Conservation (phyloP, 345 rosid genomes). For the Alliaria petiolata region DNA sequence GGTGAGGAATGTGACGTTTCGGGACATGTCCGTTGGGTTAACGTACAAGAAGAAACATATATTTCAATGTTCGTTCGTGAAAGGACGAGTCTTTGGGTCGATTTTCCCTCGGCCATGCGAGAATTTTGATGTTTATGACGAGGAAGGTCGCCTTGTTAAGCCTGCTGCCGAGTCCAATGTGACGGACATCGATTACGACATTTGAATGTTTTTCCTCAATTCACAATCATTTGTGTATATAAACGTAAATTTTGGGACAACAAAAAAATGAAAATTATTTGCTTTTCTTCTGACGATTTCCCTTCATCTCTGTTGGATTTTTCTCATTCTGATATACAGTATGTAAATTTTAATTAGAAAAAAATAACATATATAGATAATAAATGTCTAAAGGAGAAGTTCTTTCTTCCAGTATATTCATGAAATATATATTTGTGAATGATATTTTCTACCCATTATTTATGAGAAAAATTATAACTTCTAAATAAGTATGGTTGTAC, state of each 20-base stretch:
- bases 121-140: constrained; percentile 69
- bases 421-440: too few relatives aligned
- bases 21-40: constrained; percentile 69
- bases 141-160: constrained; percentile 58
- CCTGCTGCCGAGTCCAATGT: constrained; percentile 51
- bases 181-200: constrained; percentile 76
- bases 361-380: too few relatives aligned
- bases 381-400: background rate
- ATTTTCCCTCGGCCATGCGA: constrained; percentile 81
- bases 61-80: constrained; percentile 76
- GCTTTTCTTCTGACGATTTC: background rate
- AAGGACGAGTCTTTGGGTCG: constrained; percentile 71
- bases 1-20: constrained; percentile 63
- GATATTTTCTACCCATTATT: too few relatives aligned
- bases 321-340: background rate
- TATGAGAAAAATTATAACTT: too few relatives aligned
- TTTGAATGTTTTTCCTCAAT: constrained; percentile 34
- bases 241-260: constrained; percentile 21
- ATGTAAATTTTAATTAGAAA: background rate
- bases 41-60: constrained; percentile 89
- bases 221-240: constrained; percentile 22
- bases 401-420: background rate
- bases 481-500: too few relatives aligned
- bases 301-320: background rate
- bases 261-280: background rate